These are phyloP conservation scores for Hippophae gyantsensis DNA, from an alignment of 306 rosid genomes.

Conservation along the genomic window DNA sequence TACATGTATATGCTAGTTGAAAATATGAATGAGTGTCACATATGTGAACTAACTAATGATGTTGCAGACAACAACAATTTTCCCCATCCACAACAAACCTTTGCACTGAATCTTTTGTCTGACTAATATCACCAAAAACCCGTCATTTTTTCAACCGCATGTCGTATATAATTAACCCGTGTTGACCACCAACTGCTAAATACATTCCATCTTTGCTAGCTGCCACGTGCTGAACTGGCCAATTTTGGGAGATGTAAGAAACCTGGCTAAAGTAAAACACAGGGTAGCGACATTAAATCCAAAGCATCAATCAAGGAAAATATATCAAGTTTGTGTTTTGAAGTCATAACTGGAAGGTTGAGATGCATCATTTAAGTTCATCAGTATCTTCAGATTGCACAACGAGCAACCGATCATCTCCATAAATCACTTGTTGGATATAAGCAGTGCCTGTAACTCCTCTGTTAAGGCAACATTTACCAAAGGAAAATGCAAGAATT, in stretches of 20 bases:
- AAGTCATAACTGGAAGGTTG: conserved; percentile 85
- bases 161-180: conserved; percentile 85
- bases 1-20: conserved; percentile 13
- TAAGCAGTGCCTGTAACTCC: conserved; percentile 88
- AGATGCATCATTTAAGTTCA: conserved; percentile 86
- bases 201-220: conserved; percentile 95
- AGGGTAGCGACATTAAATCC: conserved; percentile 26
- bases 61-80: conserved; percentile 96
- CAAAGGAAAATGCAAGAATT: conserved; percentile 81
- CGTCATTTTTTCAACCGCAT: conserved; percentile 82
- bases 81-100: conserved; percentile 97
- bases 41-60: conserved; percentile 72
- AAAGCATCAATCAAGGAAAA: conserved; percentile 5
- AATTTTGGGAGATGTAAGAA: conserved; percentile 92
- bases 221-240: conserved; percentile 96
- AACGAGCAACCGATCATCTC: conserved; percentile 76
- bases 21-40: conserved; percentile 42
- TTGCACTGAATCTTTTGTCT: conserved; percentile 82
- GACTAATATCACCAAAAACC: conserved; percentile 88
- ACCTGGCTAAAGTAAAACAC: conserved; percentile 44
- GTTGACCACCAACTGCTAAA: conserved; percentile 81
- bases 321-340: conserved; percentile 21
- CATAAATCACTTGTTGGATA: conserved; percentile 85
- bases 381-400: conserved; percentile 96
- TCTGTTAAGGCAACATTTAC: conserved; percentile 95